Evolutionary conservation across 768 basidiomycete species (phyloP), one percentile per base, ranked within the genome.

Genomic region (Boletales sp.): DNA sequence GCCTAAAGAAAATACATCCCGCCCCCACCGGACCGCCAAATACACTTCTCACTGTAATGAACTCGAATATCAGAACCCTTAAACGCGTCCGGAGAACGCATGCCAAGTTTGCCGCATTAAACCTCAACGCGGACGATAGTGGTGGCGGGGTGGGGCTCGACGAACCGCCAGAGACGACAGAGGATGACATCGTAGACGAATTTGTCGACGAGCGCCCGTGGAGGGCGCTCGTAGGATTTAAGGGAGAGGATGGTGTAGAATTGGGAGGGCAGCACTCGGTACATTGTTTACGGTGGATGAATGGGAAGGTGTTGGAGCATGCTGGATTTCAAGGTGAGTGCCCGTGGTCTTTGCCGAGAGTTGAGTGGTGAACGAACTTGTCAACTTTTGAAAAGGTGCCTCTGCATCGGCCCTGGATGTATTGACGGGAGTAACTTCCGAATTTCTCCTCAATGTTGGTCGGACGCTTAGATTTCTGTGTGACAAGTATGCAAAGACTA

Each of bases 381-480:
- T 38, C 39, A 38, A 21, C 27, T n/a, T n/a, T 42, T 48, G 19
- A 8, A 40, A 41, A 88, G 92, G 91, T 40, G 66, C 90, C 12
- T 87, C 90, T n/a, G 77, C 81, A 57, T 73, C 76, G 38, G 82
- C 94, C 0, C 66, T 97, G 42, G 87, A 90, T 54, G 84, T 93
- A 13, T 69, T 97, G 18, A 76, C 85, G 0, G 77, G 84, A 38
- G 84, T 94, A 8, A 79, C 87, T 0, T 77, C 85, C 0, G 89
- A 94, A 58, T 95, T 90, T 67, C 63, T 97, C 5, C 65, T 80
- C 18, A 95, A 94, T 60, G 82, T 97, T 38, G 95, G 95, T 3
- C 77, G 85, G 40, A 94, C 91, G 13, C 82, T 98, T 45, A 78
- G 85, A 47, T 89, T 86, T 59, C 70, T 92, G 50, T 76, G 79